Conservation (phyloP, 2,329 filamentous ascomycete species). For the Fusarium gaditjirri region DNA sequence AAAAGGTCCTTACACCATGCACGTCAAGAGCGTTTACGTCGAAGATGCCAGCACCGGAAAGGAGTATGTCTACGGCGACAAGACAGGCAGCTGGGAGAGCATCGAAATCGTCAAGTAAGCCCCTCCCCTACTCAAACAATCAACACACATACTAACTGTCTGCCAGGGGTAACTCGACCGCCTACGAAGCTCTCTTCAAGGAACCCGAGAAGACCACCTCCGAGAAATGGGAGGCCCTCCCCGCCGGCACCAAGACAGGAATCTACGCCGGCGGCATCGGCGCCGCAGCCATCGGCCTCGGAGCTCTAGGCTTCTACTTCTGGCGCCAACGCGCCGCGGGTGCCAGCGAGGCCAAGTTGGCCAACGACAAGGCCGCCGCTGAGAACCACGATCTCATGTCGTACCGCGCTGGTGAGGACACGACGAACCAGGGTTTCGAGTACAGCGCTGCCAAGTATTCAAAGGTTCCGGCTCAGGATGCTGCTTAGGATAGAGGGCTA, state of each 20-base stretch:
- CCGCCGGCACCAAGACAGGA: slow-evolving; percentile 60
- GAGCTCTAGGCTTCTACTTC: slow-evolving; percentile 62
- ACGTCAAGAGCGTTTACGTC: slow-evolving; percentile 68
- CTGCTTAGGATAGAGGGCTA: slow-evolving; percentile 2
- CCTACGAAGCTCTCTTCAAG: slow-evolving; percentile 55
- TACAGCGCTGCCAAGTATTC: slow-evolving; percentile 38
- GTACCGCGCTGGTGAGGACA: slow-evolving; percentile 52
- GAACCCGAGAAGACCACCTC: slow-evolving; percentile 56
- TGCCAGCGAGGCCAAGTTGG: slow-evolving; percentile 60
- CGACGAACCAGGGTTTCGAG: slow-evolving; percentile 42
- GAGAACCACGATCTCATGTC: slow-evolving; percentile 64
- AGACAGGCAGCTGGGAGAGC: slow-evolving; percentile 70
- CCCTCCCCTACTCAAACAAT: no score
- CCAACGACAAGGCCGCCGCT: slow-evolving; percentile 55
- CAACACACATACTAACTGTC: not conserved
- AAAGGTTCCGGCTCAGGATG: slow-evolving; percentile 18
- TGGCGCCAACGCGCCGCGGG: slow-evolving; percentile 65
- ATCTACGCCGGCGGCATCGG: slow-evolving; percentile 61
- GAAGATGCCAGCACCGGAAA: slow-evolving; percentile 71
- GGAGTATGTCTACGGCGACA: slow-evolving; percentile 73
- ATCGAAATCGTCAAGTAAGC: slow-evolving; percentile 68
- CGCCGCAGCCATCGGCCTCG: slow-evolving; percentile 56
- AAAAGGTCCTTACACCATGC: slow-evolving; percentile 77
- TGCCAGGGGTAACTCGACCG: slow-evolving; percentile 67
- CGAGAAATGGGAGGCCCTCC: slow-evolving; percentile 66